Base-by-base conservation (phyloP, 805 yeast genomes). In the Schizosaccharomyces osmophilus region DNA sequence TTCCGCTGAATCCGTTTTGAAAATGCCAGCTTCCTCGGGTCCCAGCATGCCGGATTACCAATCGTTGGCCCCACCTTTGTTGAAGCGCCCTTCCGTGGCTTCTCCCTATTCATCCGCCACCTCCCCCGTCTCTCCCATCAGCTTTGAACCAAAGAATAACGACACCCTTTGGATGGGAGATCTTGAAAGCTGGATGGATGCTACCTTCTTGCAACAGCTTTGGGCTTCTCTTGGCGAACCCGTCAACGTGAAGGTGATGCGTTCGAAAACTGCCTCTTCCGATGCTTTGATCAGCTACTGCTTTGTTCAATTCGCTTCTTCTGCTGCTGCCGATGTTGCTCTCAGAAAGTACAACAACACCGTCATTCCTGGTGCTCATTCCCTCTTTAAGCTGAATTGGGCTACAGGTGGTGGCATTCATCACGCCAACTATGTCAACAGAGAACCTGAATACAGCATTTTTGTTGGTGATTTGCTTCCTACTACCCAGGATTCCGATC, bases 381-480 rank as follows among this genome's bases (percentile, higher is more conserved):
- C 78, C 61, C 69, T 70, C 45, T 79, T 88, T 68, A 84, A 82
- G 70, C 73, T 88, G 62, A 88, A 87, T 70, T 84, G 93, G 88
- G 93, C 95, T 0, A 77, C 84, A 42, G 83, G 83, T 24, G 74
- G 78, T 31, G 71, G 72, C 39, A 64, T 68, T 39, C 64, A 66
- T n/a, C 69, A 68, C 60, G n/a, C 31, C 17, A 29, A 22, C 39
- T 24, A 24, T 22, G 36, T 29, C 19, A 17, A n/a, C 57, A 65
- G 67, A 2, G 71, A 69, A 39, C 72, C 73, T 42, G 88, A 83
- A 65, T 77, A 71, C 65, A 83, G 95, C 0, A 75, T 89, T 26
- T 88, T 88, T 71, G 90, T 89, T 22, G 95, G 95, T 59, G 96
- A 87, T 70, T 72, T 88, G 64, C 81, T 83, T 8, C 80, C 83